Evolutionary conservation across 2,329 filamentous ascomycete genomes (phyloP), one percentile per base, ranked within the genome.

Genomic region (Sporothrix protearum): DNA sequence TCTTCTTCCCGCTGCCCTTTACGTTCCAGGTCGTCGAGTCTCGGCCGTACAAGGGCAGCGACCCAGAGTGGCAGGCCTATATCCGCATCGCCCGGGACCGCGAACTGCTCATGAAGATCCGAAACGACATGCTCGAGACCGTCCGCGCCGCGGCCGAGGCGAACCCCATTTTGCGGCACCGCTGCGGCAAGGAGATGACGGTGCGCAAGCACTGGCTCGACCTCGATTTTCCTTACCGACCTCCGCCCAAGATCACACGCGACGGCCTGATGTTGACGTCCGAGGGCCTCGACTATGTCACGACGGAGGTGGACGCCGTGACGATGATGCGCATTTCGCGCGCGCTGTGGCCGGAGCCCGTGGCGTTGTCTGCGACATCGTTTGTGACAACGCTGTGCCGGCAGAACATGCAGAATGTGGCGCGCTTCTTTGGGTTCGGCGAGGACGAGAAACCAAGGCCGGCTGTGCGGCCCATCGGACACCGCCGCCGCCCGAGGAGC

Each of bases 51-150:
- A 82, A 81, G 73, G 84, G 84, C 68, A 81, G 80, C 33, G 88
- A 90, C 75, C 88, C 89, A 2, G 90, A 92, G 78, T 91, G 87
- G 88, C 81, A 83, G 73, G 82, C 83, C 66, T 92, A 89, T 74
- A 76, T 88, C 19, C 85, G 84, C 71, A 80, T 91, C n/a, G 87
- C 84, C 73, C 84, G 84, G 73, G 84, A 91, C 73, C 78, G 77
- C 16, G 78, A 84, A 57, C 80, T 85, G 10, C 80, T 86, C 30
- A 76, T 83, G 22, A 77, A 80, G 28, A 83, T 90, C 36, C 83
- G 82, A 76, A 76, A 86, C 61, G 80, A 84, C 66, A 80, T 88
- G 68, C 82, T 81, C 16, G 78, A 82, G 4, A 75, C 82, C n/a
- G 82, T 84, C 9, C 77, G 81, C 39, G 76, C 76, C 42, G 78